Conservation (phyloP, 768 basidiomycete species). For the Boletellus ananiceps region DNA sequence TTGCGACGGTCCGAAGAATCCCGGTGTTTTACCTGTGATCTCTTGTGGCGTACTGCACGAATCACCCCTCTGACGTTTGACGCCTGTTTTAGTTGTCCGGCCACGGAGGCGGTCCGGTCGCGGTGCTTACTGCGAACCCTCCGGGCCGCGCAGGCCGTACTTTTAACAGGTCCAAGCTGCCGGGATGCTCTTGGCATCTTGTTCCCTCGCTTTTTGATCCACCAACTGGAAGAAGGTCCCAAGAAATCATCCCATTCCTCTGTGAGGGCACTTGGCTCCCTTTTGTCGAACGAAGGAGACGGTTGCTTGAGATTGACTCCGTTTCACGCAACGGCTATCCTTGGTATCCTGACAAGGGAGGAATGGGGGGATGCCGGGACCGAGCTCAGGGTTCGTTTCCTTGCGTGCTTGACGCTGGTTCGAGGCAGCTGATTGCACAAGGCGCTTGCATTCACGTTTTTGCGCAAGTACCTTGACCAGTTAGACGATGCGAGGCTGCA, state of each 20-base stretch:
- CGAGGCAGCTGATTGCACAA: slow-evolving; percentile 12
- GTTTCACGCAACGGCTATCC: slow-evolving; percentile 29
- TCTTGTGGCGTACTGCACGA: slow-evolving; percentile 40
- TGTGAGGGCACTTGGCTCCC: slow-evolving; percentile 12
- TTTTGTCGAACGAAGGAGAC: slow-evolving; percentile 25
- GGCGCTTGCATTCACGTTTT: slow-evolving; percentile 26
- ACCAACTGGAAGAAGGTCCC: slow-evolving; percentile 43
- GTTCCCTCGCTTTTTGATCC: slow-evolving; percentile 23
- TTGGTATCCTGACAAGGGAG: slow-evolving; percentile 38
- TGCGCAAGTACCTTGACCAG: slow-evolving; percentile 28
- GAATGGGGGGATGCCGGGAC: slow-evolving; percentile 33
- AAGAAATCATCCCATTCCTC: slow-evolving; percentile 19
- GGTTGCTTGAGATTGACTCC: slow-evolving; percentile 30
- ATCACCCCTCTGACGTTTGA: slow-evolving; percentile 40
- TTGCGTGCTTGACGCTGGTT: not conserved
- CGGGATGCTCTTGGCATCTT: slow-evolving; percentile 31
- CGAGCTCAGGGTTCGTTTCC: slow-evolving; percentile 30
- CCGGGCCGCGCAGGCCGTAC: slow-evolving; percentile 24
- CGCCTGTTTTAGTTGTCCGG: slow-evolving; percentile 37
- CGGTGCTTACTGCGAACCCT: slow-evolving; percentile 41
- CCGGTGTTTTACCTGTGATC: slow-evolving; percentile 48
- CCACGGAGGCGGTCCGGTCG: slow-evolving; percentile 31
- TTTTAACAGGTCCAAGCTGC: slow-evolving; percentile 21
- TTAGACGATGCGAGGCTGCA: slow-evolving; percentile 25
- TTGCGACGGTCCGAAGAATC: slow-evolving; percentile 41